These are phyloP conservation scores for Astraeus odoratus DNA, from an alignment of 768 basidiomycete genomes.

Conservation along the genomic window DNA sequence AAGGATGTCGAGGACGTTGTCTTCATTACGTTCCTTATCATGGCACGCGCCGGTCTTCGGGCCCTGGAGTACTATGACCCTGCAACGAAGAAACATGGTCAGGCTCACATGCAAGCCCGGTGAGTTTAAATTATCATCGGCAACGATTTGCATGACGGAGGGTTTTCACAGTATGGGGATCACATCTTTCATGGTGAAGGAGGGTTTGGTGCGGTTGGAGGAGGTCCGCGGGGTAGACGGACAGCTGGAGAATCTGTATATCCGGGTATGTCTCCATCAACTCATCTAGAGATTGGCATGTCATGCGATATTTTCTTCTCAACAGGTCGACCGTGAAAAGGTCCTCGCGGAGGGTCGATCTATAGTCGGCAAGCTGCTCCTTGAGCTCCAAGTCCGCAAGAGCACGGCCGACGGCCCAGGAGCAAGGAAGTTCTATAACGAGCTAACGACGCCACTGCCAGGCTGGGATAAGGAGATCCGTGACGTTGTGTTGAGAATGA, in stretches of 20 bases:
- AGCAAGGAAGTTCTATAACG: conserved; percentile 72
- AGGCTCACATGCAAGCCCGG: conserved; percentile 90
- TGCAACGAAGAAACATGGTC: conserved; percentile 72
- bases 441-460: conserved; percentile 63
- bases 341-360: conserved; percentile 60
- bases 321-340: conserved; percentile 63
- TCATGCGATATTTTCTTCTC: not conserved
- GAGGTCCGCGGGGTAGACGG: conserved; percentile 55
- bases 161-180: conserved; percentile 60
- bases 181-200: conserved; percentile 67
- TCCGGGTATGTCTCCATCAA: conserved; percentile 42
- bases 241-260: conserved; percentile 58
- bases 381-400: conserved; percentile 80
- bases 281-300: not conserved
- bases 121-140: conserved; percentile 25
- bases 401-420: conserved; percentile 80
- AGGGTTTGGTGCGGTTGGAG: conserved; percentile 64
- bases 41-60: conserved; percentile 79
- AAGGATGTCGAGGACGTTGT: conserved; percentile 73
- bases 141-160: not conserved
- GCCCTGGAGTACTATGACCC: conserved; percentile 84
- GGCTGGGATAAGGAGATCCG: conserved; percentile 74
- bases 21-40: conserved; percentile 73
- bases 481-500: conserved; percentile 72
- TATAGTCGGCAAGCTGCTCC: conserved; percentile 64